Conservation (phyloP, 2,329 filamentous ascomycete species). For the Penicillium oxalicum region DNA sequence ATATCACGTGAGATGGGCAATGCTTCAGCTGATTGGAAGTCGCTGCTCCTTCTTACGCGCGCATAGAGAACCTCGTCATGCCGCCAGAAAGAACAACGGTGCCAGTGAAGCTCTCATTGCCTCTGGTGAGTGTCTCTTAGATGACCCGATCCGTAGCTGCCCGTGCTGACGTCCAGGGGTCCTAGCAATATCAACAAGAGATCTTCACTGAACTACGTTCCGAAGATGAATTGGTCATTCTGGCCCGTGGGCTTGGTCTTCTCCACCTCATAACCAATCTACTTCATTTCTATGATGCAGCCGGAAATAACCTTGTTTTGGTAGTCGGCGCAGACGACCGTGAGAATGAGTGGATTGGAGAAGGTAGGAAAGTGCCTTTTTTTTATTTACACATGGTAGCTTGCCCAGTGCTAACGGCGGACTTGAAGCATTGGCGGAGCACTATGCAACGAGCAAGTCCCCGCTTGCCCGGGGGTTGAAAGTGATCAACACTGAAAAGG, state of each 20-base stretch:
- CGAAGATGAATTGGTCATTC: slow-evolving; percentile 88
- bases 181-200: slow-evolving; percentile 80
- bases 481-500: slow-evolving; percentile 89
- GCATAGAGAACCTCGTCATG: slow-evolving; percentile 34
- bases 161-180: slow-evolving; percentile 12
- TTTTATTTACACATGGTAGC: not conserved
- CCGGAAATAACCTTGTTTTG: slow-evolving; percentile 86
- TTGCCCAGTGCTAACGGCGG: not conserved
- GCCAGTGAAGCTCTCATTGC: slow-evolving; percentile 59
- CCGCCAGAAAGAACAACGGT: slow-evolving; percentile 37
- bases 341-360: slow-evolving; percentile 95
- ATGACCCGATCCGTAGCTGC: not conserved
- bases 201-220: slow-evolving; percentile 84
- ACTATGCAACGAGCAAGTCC: slow-evolving; percentile 81
- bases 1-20: slow-evolving; percentile 16
- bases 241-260: slow-evolving; percentile 86
- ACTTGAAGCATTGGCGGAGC: slow-evolving; percentile 69
- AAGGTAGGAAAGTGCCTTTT: slow-evolving; percentile 42
- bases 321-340: slow-evolving; percentile 84
- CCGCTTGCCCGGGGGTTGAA: slow-evolving; percentile 78
- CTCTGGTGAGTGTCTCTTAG: slow-evolving; percentile 42
- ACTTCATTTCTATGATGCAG: slow-evolving; percentile 92
- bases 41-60: slow-evolving; percentile 6
- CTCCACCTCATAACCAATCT: slow-evolving; percentile 92
- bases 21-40: not conserved